Evolutionary conservation across 768 basidiomycete species (phyloP), one percentile per base, ranked within the genome.

Genomic region (Rossbeevera mucosa): DNA sequence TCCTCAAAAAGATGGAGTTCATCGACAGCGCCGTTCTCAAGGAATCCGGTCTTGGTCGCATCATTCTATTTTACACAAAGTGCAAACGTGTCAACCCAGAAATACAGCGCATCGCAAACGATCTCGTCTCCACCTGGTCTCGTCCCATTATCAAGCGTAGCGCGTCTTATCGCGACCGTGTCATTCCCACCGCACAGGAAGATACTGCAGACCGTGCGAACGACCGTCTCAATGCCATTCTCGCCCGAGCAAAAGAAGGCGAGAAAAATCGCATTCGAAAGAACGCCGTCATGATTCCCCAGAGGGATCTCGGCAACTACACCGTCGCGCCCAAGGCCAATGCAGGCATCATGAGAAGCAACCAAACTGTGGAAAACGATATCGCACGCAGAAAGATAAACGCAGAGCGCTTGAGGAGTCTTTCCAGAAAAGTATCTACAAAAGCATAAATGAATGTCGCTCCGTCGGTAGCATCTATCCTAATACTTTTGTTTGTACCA

Each of bases 31-130:
- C 83, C 18, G 90, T 91, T 5, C 85, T 99, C 60, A 95, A 94
- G 66, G 91, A 95, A 66, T 90, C 90, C 1, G 83, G 85, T 0
- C 78, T 99, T 4, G 96, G 96, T 14, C 86, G 86, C 52, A 80
- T 98, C 59, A 76, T 98, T 33, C 74, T 95, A 25, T 98, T 98
- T 72, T 99, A 99, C 76, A 95, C 94, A 21, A 94, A 94, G 65
- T 91, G 88, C 77, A 91, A 88, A 67, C 87, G 92, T 42, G 92
- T 93, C 44, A 86, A 86, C 4, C 79, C 88, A 0, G 83, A 87
- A 48, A 86, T 99, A 50, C 71, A 76, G n/a, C 84, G 90, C 48
- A 81, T 82, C 40, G 94, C 95, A 9, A 80, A 86, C 55, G 82
- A 87, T 45, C 87, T 99, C 53, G 84, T 98, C 36, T 86, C 82